Evolutionary conservation across 305 asterid species (phyloP), one percentile per base, ranked within the genome.

Genomic region (Lippia alba): DNA sequence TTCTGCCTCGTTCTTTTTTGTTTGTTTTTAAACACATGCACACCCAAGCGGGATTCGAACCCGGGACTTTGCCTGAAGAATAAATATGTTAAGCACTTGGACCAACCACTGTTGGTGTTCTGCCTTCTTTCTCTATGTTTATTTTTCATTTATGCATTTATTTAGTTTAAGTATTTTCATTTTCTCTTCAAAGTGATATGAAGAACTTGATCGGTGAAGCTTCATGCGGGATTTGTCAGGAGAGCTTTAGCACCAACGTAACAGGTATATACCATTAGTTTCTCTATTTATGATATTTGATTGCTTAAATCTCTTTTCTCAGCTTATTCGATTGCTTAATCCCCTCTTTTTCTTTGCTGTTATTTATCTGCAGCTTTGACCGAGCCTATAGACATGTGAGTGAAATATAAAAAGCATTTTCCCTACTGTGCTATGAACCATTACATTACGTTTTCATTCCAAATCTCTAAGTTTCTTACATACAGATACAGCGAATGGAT

Each of bases 401-500:
- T 85, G 34, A 62, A 70, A 5, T 19, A 45, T n/a, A 55, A 17
- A 48, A 24, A 24, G 20, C 69, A 14, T 16, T 68, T 15, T 11
- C 58, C 41, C 33, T 18, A 18, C n/a, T n/a, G 33, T 20, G 24
- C 11, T 61, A 12, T 58, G 45, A 3, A 39, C 61, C 1, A 41
- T 33, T 60, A 12, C 12, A 4, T 61, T 41, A 19, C 19, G 14
- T 36, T 24, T 56, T 0, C 4, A 54, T 69, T 49, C 55, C 15
- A n/a, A 61, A 53, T 30, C 44, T 49, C 30, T 8, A 51, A 34
- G 6, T 61, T 58, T 12, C 56, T n/a, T 65, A 61, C 12, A 60
- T 20, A 70, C 90, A 87, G 96, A 75, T 94, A 94, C 68, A 83
- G 97, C 66, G 99, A 94, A 77, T 94, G 99, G 99, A 94, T 94